Percentiles rank a stretch among this genome's conserved stretches.
These are phyloP conservation scores for Phytopythium boreale DNA, from an alignment of 352 stramenopile genomes.

Conservation along the genomic window DNA sequence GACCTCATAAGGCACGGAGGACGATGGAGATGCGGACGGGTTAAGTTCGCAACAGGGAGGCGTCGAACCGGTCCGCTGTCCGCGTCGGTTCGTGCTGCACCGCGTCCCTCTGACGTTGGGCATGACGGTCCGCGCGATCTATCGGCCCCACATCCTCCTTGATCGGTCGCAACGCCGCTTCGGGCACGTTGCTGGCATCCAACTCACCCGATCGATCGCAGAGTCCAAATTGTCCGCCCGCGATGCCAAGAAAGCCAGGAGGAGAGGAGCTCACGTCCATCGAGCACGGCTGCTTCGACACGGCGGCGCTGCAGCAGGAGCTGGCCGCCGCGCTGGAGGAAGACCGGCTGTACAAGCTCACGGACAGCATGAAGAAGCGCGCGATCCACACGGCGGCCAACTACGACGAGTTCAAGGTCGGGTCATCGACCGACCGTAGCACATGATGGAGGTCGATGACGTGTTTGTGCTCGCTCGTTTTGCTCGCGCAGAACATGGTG, in stretches of 20 bases:
- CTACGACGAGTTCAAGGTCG: conserved; percentile 87
- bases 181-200: background rate
- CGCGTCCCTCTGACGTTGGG: background rate
- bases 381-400: conserved; percentile 79
- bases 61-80: background rate
- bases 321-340: conserved; percentile 70
- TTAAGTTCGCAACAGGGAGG: background rate
- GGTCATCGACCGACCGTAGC: background rate
- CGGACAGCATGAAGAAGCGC: conserved; percentile 86
- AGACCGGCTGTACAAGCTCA: conserved; percentile 81
- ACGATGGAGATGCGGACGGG: background rate
- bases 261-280: conserved; percentile 59
- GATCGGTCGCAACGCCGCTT: background rate
- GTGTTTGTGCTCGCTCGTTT: background rate
- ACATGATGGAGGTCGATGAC: background rate
- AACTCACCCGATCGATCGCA: background rate
- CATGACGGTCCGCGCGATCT: background rate
- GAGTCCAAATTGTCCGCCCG: background rate
- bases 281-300: conserved; percentile 76
- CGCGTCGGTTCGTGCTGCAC: background rate
- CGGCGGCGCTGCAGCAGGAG: conserved; percentile 66
- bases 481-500: conserved; percentile 60
- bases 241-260: conserved; percentile 22
- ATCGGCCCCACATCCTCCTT: background rate
- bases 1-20: background rate